These are phyloP conservation scores for Erythrophleum fordii DNA, from an alignment of 306 rosid species.

Conservation along the genomic window DNA sequence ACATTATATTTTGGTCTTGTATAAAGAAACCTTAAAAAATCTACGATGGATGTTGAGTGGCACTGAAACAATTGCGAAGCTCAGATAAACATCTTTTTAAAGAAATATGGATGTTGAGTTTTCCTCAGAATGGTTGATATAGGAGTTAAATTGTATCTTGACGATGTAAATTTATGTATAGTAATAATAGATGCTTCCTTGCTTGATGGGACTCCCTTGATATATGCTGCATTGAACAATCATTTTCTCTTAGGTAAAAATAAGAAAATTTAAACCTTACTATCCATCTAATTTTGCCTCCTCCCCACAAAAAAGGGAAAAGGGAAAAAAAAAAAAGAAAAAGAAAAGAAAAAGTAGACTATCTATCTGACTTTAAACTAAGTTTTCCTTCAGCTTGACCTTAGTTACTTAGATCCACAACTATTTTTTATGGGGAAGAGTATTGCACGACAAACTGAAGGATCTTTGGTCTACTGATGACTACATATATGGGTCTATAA, in stretches of 20 bases:
- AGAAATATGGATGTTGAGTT: slow-evolving; percentile 13
- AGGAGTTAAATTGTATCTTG: slow-evolving; percentile 1
- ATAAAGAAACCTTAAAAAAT: slow-evolving; percentile 8
- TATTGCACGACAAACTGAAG: slow-evolving; percentile 10
- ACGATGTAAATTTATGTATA: not conserved
- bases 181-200: slow-evolving; percentile 17
- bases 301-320: not conserved
- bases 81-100: not conserved
- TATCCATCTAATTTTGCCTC: not conserved
- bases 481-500: not conserved
- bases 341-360: not conserved
- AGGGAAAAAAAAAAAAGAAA: not conserved
- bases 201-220: slow-evolving; percentile 1
- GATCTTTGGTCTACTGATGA: slow-evolving; percentile 14
- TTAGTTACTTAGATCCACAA: not conserved
- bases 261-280: slow-evolving; percentile 6
- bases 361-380: not conserved
- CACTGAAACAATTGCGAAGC: slow-evolving; percentile 17
- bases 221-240: slow-evolving; percentile 8
- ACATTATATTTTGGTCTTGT: slow-evolving; percentile 24
- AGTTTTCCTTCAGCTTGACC: not conserved
- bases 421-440: not conserved
- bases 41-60: not conserved
- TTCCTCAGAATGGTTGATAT: not conserved
- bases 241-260: slow-evolving; percentile 4